Conservation (phyloP, 495 filamentous ascomycete genomes). For the Trichoderma erinaceum region DNA sequence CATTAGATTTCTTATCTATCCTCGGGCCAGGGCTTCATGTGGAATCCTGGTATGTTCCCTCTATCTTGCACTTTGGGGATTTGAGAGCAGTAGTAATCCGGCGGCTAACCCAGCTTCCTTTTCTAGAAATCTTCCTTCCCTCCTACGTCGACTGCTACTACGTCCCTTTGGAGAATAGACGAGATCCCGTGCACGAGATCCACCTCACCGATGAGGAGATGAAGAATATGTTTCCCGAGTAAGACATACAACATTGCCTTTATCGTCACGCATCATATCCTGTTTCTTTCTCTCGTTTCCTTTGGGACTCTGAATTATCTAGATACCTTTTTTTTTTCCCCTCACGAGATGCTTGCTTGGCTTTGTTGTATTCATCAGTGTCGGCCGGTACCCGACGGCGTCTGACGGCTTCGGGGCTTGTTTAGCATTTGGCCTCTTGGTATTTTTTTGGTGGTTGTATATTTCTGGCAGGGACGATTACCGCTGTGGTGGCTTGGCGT, state of each 20-base stretch:
- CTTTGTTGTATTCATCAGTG: constrained; percentile 13
- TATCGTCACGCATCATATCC: constrained; percentile 21
- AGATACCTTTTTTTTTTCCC: constrained; percentile 14
- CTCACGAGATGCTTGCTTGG: constrained; percentile 15
- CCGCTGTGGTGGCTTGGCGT: background rate
- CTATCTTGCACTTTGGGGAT: background rate
- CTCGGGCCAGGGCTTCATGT: constrained; percentile 62
- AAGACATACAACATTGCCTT: constrained; percentile 17
- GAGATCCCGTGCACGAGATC: constrained; percentile 64
- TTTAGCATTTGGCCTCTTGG: background rate
- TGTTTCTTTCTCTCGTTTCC: constrained; percentile 7
- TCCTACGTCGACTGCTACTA: constrained; percentile 53
- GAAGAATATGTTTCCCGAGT: constrained; percentile 50
- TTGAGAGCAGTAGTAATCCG: background rate
- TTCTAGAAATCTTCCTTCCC: constrained; percentile 48
- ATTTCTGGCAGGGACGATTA: background rate
- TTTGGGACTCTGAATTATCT: background rate
- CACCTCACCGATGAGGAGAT: constrained; percentile 57
- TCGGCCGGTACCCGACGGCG: constrained; percentile 6
- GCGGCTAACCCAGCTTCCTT: background rate
- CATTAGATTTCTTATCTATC: constrained; percentile 62
- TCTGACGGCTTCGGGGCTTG: constrained; percentile 1
- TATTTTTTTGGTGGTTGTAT: background rate
- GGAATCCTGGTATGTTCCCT: constrained; percentile 54
- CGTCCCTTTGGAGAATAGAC: constrained; percentile 55